Percentiles rank a stretch among this genome's conserved stretches.
phyloP scores from a whole-genome alignment of 2,329 filamentous ascomycete species.

The Colletotrichum cuscutae region DNA sequence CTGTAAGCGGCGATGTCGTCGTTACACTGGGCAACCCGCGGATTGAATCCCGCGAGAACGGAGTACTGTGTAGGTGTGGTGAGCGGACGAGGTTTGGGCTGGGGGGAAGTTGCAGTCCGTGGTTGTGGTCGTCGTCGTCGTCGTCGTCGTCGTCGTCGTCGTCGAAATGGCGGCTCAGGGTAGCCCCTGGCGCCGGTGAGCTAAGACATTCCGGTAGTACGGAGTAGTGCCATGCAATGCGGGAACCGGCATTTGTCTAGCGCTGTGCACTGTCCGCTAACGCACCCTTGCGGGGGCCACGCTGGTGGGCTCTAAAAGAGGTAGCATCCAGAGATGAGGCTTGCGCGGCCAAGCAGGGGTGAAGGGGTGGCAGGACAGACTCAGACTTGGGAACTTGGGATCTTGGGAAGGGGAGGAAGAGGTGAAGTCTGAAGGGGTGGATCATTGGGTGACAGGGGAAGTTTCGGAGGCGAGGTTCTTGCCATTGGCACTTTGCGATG shows the following conservation, averaged over 20 bases:
- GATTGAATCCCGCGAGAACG: not conserved
- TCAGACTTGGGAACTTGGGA: too few species aligned
- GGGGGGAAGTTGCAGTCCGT: not conserved
- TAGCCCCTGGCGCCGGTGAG: not conserved
- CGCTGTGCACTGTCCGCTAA: not conserved
- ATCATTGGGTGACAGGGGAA: too few species aligned
- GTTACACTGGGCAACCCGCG: not conserved
- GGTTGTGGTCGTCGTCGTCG: not conserved
- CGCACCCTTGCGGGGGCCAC: not conserved
- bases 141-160: constrained; percentile 2
- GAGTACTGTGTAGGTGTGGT: too few species aligned
- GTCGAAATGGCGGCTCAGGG: constrained; percentile 26
- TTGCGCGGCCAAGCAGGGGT: constrained; percentile 25
- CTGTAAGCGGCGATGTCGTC: not conserved
- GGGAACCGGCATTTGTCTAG: constrained; percentile 19
- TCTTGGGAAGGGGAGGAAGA: too few species aligned
- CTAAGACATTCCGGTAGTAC: not conserved
- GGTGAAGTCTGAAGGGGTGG: too few species aligned
- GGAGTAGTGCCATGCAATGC: constrained; percentile 16
- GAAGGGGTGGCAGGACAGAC: not conserved
- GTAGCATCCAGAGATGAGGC: constrained; percentile 19
- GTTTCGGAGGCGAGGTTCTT: too few species aligned
- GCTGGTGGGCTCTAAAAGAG: constrained; percentile 14
- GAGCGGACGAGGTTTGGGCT: not conserved
- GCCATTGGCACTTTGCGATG: not conserved